Percentiles rank a stretch among this genome's conserved stretches.
Conservation (phyloP, 1,284 basidiomycete genomes). For the Cutaneotrichosporon sp. region DNA sequence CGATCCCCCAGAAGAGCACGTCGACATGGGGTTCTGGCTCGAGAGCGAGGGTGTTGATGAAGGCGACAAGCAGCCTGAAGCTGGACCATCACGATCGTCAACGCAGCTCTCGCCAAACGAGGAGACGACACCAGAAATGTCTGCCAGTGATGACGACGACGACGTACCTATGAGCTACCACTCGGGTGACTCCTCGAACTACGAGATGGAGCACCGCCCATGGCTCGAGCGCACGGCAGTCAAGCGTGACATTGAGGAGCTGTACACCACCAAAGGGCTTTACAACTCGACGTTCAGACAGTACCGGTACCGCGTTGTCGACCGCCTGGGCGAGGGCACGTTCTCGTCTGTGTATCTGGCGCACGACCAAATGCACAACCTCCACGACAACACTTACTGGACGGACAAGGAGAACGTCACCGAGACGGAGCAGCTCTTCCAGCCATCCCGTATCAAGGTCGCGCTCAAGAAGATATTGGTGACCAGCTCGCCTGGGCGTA, state of each 20-base stretch:
- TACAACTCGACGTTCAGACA: conserved; percentile 6
- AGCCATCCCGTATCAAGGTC: conserved; percentile 57
- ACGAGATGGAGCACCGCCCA: conserved; percentile 48
- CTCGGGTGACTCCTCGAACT: conserved; percentile 43
- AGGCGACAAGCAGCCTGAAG: conserved; percentile 4
- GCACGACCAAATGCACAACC: conserved; percentile 66
- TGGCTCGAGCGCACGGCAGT: conserved; percentile 71
- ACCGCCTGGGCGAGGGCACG: conserved; percentile 89
- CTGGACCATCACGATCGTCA: neutral
- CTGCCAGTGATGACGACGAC: conserved; percentile 9
- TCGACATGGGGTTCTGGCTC: conserved; percentile 24
- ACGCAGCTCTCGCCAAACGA: neutral
- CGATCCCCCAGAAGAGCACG: conserved; percentile 16
- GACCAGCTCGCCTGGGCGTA: conserved; percentile 85
- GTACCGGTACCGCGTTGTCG: conserved; percentile 69
- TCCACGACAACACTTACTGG: conserved; percentile 81
- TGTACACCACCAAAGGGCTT: conserved; percentile 33
- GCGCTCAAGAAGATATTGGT: conserved; percentile 97
- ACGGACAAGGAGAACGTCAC: conserved; percentile 53
- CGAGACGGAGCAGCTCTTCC: conserved; percentile 1
- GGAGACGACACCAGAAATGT: neutral
- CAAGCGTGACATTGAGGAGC: conserved; percentile 61
- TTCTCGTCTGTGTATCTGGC: conserved; percentile 99
- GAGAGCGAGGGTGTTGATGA: conserved; percentile 25
- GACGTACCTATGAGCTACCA: conserved; percentile 29